Percentiles rank a stretch among this genome's conserved stretches.
phyloP scores from a whole-genome alignment of 805 yeast species.

The Starmerella tilneyi region DNA sequence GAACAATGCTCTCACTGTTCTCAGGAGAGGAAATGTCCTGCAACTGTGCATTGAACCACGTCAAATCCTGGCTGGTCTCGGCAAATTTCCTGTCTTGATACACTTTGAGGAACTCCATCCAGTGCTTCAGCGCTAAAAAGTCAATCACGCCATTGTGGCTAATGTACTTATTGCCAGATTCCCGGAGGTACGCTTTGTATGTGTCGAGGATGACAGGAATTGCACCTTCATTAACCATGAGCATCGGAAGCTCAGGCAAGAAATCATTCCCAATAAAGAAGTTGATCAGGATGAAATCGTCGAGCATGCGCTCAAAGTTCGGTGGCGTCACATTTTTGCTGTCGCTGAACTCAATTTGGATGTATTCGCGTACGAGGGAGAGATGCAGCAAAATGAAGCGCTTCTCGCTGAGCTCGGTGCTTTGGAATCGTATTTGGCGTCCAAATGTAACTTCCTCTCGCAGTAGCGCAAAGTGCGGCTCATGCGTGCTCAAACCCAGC shows the following conservation, averaged over 20 bases:
- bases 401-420: slow-evolving; percentile 56
- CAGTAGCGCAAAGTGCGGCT: slow-evolving; percentile 86
- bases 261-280: slow-evolving; percentile 97
- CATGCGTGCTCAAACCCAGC: slow-evolving; percentile 93
- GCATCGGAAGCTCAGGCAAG: slow-evolving; percentile 90
- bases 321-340: not conserved
- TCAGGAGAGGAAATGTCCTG: slow-evolving; percentile 33
- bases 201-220: slow-evolving; percentile 84
- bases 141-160: slow-evolving; percentile 77
- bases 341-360: slow-evolving; percentile 52
- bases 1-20: slow-evolving; percentile 42
- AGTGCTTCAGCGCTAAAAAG: slow-evolving; percentile 55
- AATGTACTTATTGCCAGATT: slow-evolving; percentile 61
- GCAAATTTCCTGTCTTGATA: slow-evolving; percentile 85
- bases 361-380: slow-evolving; percentile 79
- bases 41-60: slow-evolving; percentile 81
- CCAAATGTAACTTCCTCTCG: slow-evolving; percentile 96
- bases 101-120: slow-evolving; percentile 65
- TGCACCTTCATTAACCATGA: slow-evolving; percentile 90
- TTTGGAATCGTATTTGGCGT: slow-evolving; percentile 30
- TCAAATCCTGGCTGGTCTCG: slow-evolving; percentile 65
- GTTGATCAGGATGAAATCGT: slow-evolving; percentile 84
- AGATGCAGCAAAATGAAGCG: slow-evolving; percentile 74
- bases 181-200: slow-evolving; percentile 65
- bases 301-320: slow-evolving; percentile 79